Percentiles rank a stretch among this genome's conserved stretches.
Conservation (phyloP, 2,329 filamentous ascomycete species). For the Fusarium papillatum region DNA sequence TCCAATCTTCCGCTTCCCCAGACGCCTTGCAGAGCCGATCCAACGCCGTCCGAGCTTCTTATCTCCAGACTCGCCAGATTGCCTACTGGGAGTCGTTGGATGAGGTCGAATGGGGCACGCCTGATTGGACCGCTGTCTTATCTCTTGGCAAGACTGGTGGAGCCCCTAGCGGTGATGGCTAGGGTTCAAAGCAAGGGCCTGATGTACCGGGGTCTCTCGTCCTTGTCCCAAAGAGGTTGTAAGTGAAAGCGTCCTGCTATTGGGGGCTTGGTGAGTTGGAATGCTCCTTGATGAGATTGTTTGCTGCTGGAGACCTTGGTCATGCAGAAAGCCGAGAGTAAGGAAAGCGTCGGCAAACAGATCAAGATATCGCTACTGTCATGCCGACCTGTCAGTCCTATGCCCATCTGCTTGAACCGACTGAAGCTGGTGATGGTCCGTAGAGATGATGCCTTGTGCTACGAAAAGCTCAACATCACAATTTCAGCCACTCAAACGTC, state of each 20-base stretch:
- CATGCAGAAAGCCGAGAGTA: not conserved
- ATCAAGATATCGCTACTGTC: not conserved
- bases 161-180: conserved; percentile 32
- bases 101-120: conserved; percentile 27
- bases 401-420: not conserved
- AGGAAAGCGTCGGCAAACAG: not conserved
- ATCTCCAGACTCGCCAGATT: conserved; percentile 33
- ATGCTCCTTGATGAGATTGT: not conserved
- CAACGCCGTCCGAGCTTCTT: conserved; percentile 31
- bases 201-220: conserved; percentile 19
- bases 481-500: not conserved
- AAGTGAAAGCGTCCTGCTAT: conserved; percentile 11
- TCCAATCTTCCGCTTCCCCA: conserved; percentile 36
- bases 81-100: conserved; percentile 24
- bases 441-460: not conserved
- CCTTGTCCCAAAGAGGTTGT: conserved; percentile 16
- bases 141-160: conserved; percentile 44
- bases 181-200: conserved; percentile 22
- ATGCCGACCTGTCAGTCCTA: not conserved
- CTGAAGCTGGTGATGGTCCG: not conserved
- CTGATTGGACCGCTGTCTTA: conserved; percentile 47
- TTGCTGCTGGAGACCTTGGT: not conserved
- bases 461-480: not conserved
- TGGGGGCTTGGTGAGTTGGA: not conserved
- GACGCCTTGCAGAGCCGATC: conserved; percentile 29